Percentiles rank a stretch among this genome's conserved stretches.
Conservation (phyloP, 2,329 filamentous ascomycete species). For the Onygena corvina region DNA sequence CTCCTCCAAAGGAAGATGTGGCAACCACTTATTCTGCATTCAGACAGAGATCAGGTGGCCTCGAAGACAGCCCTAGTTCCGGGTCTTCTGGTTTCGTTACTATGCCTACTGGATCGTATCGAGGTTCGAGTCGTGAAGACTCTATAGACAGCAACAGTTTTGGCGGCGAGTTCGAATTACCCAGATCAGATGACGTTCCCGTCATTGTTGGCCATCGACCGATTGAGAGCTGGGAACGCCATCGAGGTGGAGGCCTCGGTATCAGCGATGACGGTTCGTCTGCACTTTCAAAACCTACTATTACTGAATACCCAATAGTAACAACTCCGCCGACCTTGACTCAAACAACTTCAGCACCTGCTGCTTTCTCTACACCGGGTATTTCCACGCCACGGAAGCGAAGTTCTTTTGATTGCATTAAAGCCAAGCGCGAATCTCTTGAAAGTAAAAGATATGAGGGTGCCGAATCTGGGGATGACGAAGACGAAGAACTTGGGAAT, state of each 20-base stretch:
- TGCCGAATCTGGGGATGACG: slow-evolving; percentile 82
- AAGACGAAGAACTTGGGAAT: slow-evolving; percentile 76
- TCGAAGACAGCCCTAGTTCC: slow-evolving; percentile 73
- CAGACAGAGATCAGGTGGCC: slow-evolving; percentile 50
- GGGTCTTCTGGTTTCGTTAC: slow-evolving; percentile 60
- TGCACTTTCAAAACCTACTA: slow-evolving; percentile 6
- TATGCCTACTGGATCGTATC: slow-evolving; percentile 55
- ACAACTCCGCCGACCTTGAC: slow-evolving; percentile 43
- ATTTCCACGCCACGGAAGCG: slow-evolving; percentile 45
- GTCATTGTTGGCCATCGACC: slow-evolving; percentile 62
- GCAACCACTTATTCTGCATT: slow-evolving; percentile 48
- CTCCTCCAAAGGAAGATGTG: slow-evolving; percentile 51
- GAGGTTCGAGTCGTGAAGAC: slow-evolving; percentile 70
- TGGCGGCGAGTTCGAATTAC: slow-evolving; percentile 64
- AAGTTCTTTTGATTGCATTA: slow-evolving; percentile 61
- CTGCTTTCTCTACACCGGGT: slow-evolving; percentile 43
- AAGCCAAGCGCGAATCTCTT: slow-evolving; percentile 59
- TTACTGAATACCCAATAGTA: slow-evolving; percentile 14
- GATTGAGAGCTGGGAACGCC: slow-evolving; percentile 56
- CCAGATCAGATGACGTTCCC: slow-evolving; percentile 64
- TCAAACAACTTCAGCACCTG: slow-evolving; percentile 54
- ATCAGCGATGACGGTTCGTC: slow-evolving; percentile 50
- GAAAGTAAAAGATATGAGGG: slow-evolving; percentile 63
- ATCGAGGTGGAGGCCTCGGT: slow-evolving; percentile 50
- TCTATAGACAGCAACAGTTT: slow-evolving; percentile 74